A percentile compares a stretch with the other conserved stretches of the same genome.
Evolutionary conservation across 2,329 filamentous ascomycete genomes (phyloP).

Genomic region (Nannizzia gypsea): DNA sequence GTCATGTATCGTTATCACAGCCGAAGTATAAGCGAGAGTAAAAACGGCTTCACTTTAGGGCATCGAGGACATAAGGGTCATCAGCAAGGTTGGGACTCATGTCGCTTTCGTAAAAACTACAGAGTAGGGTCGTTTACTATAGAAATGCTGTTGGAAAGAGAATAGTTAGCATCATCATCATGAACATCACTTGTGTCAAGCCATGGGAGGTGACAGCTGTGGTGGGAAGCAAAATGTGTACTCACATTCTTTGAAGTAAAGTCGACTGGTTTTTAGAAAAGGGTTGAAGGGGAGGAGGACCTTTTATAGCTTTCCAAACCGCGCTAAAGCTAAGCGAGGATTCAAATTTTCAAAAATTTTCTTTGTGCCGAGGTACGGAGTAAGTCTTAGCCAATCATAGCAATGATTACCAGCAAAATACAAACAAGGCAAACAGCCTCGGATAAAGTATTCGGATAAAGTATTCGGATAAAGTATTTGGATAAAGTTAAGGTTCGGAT

Average conservation of each 20-base stretch:
- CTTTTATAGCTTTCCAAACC: constrained; percentile 5
- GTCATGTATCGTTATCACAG: constrained; percentile 10
- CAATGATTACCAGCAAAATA: not conserved
- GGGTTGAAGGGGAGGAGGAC: not conserved
- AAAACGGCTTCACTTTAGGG: constrained; percentile 73
- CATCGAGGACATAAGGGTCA: constrained; percentile 72
- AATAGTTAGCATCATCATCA: constrained; percentile 8
- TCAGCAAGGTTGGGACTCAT: constrained; percentile 85
- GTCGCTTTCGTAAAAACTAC: constrained; percentile 85
- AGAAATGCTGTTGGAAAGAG: constrained; percentile 57
- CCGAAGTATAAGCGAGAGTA: constrained; percentile 34
- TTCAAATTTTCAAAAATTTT: not conserved
- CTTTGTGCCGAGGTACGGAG: not conserved
- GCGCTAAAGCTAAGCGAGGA: constrained; percentile 7
- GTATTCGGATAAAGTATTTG: not conserved
- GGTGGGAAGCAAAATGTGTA: constrained; percentile 6
- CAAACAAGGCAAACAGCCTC: not conserved
- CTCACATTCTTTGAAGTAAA: constrained; percentile 16
- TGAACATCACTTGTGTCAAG: not conserved
- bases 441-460: not conserved
- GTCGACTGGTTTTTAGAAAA: constrained; percentile 12
- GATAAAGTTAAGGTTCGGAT: not conserved
- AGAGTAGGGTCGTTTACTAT: constrained; percentile 88
- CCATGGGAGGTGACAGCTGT: not conserved
- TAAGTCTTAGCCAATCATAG: not conserved